A percentile compares a stretch with the other conserved stretches of the same genome.
These are phyloP conservation scores for Boletellus sp. DNA, from an alignment of 768 basidiomycete species.

Conservation along the genomic window DNA sequence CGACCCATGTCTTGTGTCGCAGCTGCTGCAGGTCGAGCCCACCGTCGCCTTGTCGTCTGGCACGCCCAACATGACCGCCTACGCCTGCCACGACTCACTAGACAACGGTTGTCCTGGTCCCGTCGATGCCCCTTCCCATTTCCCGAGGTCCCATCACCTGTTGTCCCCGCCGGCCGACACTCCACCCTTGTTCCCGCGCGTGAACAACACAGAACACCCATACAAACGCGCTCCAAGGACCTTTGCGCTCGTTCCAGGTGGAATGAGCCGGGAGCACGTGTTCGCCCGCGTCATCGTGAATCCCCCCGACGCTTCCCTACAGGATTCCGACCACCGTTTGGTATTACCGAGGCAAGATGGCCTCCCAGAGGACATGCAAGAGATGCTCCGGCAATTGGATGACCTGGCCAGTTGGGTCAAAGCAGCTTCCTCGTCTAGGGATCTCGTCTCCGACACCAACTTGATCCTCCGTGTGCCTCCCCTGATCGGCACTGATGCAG, in stretches of 20 bases:
- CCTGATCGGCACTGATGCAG: background rate
- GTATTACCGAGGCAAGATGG: slow-evolving; percentile 5
- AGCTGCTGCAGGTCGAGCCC: slow-evolving; percentile 1
- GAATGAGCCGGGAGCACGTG: slow-evolving; percentile 11
- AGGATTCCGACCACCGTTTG: background rate
- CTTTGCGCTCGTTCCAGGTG: slow-evolving; percentile 14
- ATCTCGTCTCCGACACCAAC: background rate
- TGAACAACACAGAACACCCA: background rate
- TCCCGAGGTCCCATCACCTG: slow-evolving; percentile 4
- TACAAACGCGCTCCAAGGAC: slow-evolving; percentile 19
- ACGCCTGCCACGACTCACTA: background rate
- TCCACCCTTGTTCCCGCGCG: slow-evolving; percentile 7
- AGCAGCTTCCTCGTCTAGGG: slow-evolving; percentile 15
- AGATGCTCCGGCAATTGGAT: slow-evolving; percentile 25
- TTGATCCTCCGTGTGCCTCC: background rate
- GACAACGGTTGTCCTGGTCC: background rate
- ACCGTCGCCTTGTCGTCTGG: background rate
- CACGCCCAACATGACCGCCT: background rate
- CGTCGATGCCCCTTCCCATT: background rate
- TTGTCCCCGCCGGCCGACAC: slow-evolving; percentile 15
- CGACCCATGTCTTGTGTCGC: slow-evolving; percentile 4
- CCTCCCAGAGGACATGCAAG: slow-evolving; percentile 28
- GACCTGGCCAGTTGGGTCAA: slow-evolving; percentile 28
- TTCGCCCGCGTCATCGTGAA: slow-evolving; percentile 16
- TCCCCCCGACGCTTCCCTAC: background rate